Evolutionary conservation across 2,329 filamentous ascomycete genomes (phyloP), one percentile per base, ranked within the genome.

Genomic region (Pyricularia pennisetigena): DNA sequence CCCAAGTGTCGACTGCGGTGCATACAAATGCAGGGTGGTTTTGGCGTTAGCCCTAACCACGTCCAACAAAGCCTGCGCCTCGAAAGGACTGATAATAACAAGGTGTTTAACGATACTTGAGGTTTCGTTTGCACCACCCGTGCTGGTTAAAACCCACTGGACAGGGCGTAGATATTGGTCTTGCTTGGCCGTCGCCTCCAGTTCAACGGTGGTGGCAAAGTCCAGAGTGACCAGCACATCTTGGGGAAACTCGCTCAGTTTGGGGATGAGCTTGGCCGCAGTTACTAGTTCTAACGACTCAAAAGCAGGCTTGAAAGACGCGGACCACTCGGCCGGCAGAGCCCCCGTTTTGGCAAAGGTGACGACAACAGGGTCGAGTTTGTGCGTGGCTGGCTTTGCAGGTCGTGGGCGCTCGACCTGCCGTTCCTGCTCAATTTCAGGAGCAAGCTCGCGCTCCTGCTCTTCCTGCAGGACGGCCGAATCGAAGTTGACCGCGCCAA

Each of bases 371-470:
- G 68, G 12, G 67, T 87, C 81, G 0, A 88, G 12, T 0, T 0
- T 2, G 64, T 89, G 85, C 0, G 9, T 0, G 0, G 70, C 72
- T 0, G 87, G 79, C 0, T 72, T 54, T 0, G 79, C 78, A 0
- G 75, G 68, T 0, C 74, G 72, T 0, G 86, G 84, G 1, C 78
- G 78, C 70, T 90, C 78, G 0, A 86, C 71, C 65, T 90, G 77
- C 0, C 81, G 78, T 72, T 92, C 86, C 29, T 83, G 76, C 71
- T 92, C 86, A 0, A 85, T 81, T 70, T 93, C 89, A 0, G 87
- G 87, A 0, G 86, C 81, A 0, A 92, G 78, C 70, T 92, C 90
- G 0, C 89, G 81, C 73, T 93, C 89, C 71, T 92, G 88, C 69
- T 92, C 90, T 72, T 91, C 88, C 2, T 85, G 35, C 29, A 66